Evolutionary conservation across 192 early-diverging fungal genomes (phyloP).

Genomic region (Backusella luteola): DNA sequence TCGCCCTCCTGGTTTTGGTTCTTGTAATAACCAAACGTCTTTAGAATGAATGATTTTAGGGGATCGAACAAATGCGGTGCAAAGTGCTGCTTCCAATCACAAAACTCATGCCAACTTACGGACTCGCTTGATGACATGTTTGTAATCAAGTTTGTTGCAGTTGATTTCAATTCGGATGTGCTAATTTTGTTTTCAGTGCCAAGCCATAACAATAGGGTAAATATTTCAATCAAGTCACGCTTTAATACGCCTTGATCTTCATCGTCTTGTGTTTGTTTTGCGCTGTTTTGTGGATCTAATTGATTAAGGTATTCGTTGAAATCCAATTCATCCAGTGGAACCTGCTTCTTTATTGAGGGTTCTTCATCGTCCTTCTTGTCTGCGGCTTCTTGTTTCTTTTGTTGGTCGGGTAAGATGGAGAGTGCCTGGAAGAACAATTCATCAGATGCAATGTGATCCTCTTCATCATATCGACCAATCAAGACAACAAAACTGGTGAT

Average conservation of each 20-base stretch:
- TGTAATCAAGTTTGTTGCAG: neutral
- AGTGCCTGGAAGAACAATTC: constrained; percentile 24
- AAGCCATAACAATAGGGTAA: constrained; percentile 29
- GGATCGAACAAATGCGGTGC: constrained; percentile 44
- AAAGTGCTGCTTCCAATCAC: constrained; percentile 32
- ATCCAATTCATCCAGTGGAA: constrained; percentile 27
- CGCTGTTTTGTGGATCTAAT: neutral
- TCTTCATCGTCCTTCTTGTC: neutral
- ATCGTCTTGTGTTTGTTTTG: neutral
- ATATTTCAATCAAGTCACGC: constrained; percentile 16
- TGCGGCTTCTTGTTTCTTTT: neutral
- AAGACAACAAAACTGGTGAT: constrained; percentile 26
- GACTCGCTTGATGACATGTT: neutral
- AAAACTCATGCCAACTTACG: neutral
- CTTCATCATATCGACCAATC: constrained; percentile 22
- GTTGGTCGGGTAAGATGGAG: constrained; percentile 14
- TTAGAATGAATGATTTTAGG: constrained; percentile 44
- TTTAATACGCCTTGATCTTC: neutral
- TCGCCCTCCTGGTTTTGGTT: neutral
- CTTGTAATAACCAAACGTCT: constrained; percentile 41
- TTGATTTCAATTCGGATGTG: neutral
- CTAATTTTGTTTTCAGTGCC: neutral
- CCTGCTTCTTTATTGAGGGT: neutral
- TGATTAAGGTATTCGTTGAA: constrained; percentile 25
- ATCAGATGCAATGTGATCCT: constrained; percentile 6